These are phyloP conservation scores for Plenodomus lindquistii DNA, from an alignment of 2,329 filamentous ascomycete genomes.

Conservation along the genomic window DNA sequence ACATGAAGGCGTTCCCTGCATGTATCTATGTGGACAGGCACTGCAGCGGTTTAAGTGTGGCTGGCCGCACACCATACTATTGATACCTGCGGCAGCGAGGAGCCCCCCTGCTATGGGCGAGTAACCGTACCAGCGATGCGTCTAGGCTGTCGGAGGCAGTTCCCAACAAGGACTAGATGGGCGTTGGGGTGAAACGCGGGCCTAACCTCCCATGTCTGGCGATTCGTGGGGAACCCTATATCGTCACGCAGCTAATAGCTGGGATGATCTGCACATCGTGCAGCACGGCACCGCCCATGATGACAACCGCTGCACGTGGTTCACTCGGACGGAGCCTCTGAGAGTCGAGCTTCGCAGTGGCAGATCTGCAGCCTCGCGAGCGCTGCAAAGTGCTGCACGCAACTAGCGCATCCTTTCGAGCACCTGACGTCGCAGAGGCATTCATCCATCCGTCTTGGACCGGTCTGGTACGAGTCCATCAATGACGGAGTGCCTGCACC, in stretches of 20 bases:
- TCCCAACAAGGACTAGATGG: constrained; percentile 36
- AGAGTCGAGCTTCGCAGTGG: constrained; percentile 6
- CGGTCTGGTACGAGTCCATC: constrained; percentile 6
- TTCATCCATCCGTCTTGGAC: not conserved
- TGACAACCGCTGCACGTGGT: constrained; percentile 15
- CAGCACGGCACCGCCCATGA: constrained; percentile 22
- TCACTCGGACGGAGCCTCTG: constrained; percentile 11
- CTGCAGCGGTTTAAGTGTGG: constrained; percentile 43
- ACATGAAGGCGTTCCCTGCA: constrained; percentile 47
- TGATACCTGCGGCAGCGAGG: constrained; percentile 41
- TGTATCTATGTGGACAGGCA: constrained; percentile 38
- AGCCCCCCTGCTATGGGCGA: constrained; percentile 31
- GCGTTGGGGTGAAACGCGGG: constrained; percentile 43
- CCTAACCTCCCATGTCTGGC: constrained; percentile 44
- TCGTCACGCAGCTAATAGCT: constrained; percentile 22
- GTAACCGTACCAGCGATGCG: constrained; percentile 38
- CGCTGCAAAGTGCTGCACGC: constrained; percentile 3
- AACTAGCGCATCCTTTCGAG: constrained; percentile 12
- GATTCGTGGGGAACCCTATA: constrained; percentile 45
- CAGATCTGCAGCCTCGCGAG: constrained; percentile 25
- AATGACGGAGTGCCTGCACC: constrained; percentile 5
- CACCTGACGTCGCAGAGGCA: constrained; percentile 12
- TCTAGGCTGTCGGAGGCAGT: constrained; percentile 44
- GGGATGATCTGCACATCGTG: constrained; percentile 34
- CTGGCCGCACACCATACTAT: constrained; percentile 37